Evolutionary conservation across 768 basidiomycete species (phyloP), one percentile per base, ranked within the genome.

Genomic region (Amanita phalloides): DNA sequence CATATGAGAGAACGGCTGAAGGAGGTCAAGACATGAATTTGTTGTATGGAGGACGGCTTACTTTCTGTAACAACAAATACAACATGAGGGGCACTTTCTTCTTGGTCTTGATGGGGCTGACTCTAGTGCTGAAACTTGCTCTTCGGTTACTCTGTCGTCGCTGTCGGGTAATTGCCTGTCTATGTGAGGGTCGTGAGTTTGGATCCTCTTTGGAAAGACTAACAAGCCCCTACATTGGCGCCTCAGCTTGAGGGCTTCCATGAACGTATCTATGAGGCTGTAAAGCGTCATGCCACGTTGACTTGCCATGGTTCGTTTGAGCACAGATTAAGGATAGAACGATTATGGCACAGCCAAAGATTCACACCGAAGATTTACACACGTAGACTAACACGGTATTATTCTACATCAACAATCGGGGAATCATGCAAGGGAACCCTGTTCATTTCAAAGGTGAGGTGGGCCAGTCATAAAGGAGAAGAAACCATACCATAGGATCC

Each of bases 401-500:
- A 30, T 8, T 30, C 28, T 30, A 30, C 28, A 30, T 10, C 32
- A 32, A 32, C 32, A 32, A 10, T 32, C 2, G 30, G 11, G 41
- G 32, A 36, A 44, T 60, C 53, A 63, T 23, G 62, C 60, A 48
- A 64, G 60, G 2, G 66, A 49, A 20, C 65, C 65, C 64, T 65
- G 48, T 21, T n/a, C 9, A 13, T n/a, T 35, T 21, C 8, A 6
- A 10, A 42, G 6, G 13, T n/a, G 53, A 44, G 25, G 54, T 6
- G 13, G 37, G n/a, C 45, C 17, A 50, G 28, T 20, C 17, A 25
- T 28, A 48, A 46, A 20, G 4, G n/a, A 10, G 46, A 20, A 51
- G 37, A 28, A 53, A 20, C 64, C 75, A 41, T 52, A 84, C 89
- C 87, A 91, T 86, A 3, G 90, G 89, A 65, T 97, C 94, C 92